Conservation (phyloP, 2,329 filamentous ascomycete genomes). For the Tolypocladium cylindrosporum region DNA sequence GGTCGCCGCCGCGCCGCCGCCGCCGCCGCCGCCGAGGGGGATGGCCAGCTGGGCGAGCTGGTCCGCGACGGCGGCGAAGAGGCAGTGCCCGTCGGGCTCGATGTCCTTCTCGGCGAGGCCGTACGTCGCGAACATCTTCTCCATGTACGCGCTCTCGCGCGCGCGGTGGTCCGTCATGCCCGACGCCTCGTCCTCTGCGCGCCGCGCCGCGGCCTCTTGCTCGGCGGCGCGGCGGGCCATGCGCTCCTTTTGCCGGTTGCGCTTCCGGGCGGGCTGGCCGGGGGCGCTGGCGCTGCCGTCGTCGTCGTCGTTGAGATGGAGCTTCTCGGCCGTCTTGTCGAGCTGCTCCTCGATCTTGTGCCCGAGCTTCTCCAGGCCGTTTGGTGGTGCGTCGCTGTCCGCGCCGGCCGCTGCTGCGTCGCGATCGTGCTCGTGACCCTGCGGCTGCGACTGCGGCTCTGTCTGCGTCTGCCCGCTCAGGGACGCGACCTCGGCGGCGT, state of each 20-base stretch:
- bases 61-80: conserved; percentile 86
- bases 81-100: conserved; percentile 83
- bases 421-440: background rate
- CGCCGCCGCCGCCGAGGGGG: background rate
- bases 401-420: background rate
- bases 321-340: conserved; percentile 2
- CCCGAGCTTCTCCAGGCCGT: background rate
- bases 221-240: conserved; percentile 84
- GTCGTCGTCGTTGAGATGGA: background rate
- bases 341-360: conserved; percentile 4
- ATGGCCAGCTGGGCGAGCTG: conserved; percentile 53
- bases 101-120: conserved; percentile 69
- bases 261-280: conserved; percentile 47
- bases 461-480: conserved; percentile 20
- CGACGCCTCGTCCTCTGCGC: conserved; percentile 66
- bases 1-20: background rate
- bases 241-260: conserved; percentile 84
- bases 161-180: conserved; percentile 63
- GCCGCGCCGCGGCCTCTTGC: conserved; percentile 55
- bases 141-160: conserved; percentile 62
- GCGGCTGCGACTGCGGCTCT: conserved; percentile 1
- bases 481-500: conserved; percentile 48
- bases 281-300: background rate
- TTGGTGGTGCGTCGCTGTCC: background rate
- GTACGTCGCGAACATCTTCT: conserved; percentile 50